Evolutionary conservation across 2,329 filamentous ascomycete species (phyloP), one percentile per base, ranked within the genome.

Genomic region (Seiridium cupressi): DNA sequence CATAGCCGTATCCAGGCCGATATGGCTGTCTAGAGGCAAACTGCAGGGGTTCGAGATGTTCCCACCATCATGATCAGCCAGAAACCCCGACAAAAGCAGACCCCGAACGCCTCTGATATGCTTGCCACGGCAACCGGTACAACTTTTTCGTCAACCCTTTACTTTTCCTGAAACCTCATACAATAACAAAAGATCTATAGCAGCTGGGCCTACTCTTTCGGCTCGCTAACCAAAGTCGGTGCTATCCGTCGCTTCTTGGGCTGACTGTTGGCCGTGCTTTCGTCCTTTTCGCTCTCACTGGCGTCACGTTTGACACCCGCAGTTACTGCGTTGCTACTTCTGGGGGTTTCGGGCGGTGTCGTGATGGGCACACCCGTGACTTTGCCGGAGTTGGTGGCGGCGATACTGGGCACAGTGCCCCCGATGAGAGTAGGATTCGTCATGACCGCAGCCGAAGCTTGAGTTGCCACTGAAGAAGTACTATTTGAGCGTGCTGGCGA

Each of bases 331-430:
- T 79, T 83, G 49, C 81, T 79, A 67, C 84, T 86, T 55, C 86
- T 82, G 5, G 94, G 94, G 3, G 94, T 98, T 73, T 96, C 90
- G 1, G 94, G 95, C 2, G 95, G 94, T 6, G 94, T 97, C 44
- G 91, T 92, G 68, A 96, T 86, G 0, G 93, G 91, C 48, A 96
- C 77, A 0, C 83, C 81, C 0, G 80, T 79, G 3, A 85, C 78
- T 67, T 86, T 86, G 48, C 81, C 83, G 1, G 90, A 91, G 64
- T 89, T 90, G 8, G 90, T 80, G 5, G 91, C 91, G 10, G 91
- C 87, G 34, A 96, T 86, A 57, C 88, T 83, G 0, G 93, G 92
- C 13, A 97, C 83, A 58, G 83, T 91, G 11, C 92, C 90, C 38
- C 92, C 84, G 7, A 91, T 90, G 1, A 95, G 86, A 1, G 91